Percentiles rank a stretch among this genome's conserved stretches.
Evolutionary conservation across 78 protist genomes (phyloP).

Genomic region (Dictyostelium firmibasis): DNA sequence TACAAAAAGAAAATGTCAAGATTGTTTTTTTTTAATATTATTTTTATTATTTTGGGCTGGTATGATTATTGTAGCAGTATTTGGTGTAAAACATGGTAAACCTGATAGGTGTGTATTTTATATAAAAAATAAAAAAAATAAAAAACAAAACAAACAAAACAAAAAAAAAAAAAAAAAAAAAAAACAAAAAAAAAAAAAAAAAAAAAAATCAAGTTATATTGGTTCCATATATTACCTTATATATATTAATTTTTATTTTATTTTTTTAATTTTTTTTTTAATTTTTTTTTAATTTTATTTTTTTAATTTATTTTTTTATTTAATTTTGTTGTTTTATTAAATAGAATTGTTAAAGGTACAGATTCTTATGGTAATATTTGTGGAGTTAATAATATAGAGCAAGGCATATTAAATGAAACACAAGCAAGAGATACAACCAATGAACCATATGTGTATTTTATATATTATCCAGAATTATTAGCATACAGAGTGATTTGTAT

Average conservation of each 20-base stretch:
- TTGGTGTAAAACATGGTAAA: conserved; percentile 81
- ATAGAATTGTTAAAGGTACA: conserved; percentile 55
- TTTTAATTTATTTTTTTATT: background rate
- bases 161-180: too few species aligned
- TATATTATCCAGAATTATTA: background rate
- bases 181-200: too few species aligned
- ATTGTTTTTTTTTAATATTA: conserved; percentile 81
- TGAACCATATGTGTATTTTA: conserved; percentile 57
- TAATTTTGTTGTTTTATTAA: background rate
- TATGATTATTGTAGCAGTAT: conserved; percentile 70
- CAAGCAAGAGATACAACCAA: conserved; percentile 38
- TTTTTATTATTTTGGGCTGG: conserved; percentile 91
- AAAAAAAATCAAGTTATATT: too few species aligned
- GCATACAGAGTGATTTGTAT: conserved; percentile 63
- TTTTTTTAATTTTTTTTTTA: too few species aligned
- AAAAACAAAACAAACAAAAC: too few species aligned
- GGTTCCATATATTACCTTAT: background rate
- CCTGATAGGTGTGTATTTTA: conserved; percentile 48
- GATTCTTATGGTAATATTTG: conserved; percentile 81
- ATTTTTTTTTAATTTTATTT: too few species aligned
- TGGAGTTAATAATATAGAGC: conserved; percentile 69
- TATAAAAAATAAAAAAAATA: background rate
- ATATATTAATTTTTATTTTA: background rate
- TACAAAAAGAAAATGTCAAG: conserved; percentile 72
- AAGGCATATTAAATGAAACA: background rate